These are phyloP conservation scores for Lanmaoa rubissima DNA, from an alignment of 768 basidiomycete genomes.

Conservation along the genomic window DNA sequence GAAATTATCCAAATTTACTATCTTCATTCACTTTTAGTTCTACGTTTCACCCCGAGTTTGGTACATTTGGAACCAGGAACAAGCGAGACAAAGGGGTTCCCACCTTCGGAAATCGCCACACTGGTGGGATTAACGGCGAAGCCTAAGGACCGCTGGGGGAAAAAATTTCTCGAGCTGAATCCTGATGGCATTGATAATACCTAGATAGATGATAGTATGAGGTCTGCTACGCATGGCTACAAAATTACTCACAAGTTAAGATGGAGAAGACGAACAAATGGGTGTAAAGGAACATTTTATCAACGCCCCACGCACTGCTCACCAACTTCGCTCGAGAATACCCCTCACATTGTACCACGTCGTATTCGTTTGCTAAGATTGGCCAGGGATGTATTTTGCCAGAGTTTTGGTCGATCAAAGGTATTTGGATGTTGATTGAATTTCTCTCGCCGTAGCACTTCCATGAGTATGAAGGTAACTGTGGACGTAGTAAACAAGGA, in stretches of 20 bases:
- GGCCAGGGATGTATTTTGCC: conserved; percentile 35
- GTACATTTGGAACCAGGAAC: neutral
- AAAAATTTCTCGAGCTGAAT: neutral
- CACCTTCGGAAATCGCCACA: conserved; percentile 12
- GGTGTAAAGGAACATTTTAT: neutral
- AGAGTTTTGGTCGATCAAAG: conserved; percentile 48
- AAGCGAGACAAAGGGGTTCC: conserved; percentile 23
- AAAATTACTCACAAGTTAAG: neutral
- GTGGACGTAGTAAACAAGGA: conserved; percentile 11
- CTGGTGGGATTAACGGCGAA: neutral
- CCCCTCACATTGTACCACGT: conserved; percentile 31
- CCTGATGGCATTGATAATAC: neutral
- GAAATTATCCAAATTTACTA: no score
- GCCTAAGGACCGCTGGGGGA: neutral
- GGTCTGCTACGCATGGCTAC: conserved; percentile 1
- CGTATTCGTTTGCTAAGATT: conserved; percentile 32
- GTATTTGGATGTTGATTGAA: conserved; percentile 50
- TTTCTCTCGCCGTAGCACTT: conserved; percentile 58
- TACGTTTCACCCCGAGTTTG: neutral
- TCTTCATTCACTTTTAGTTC: neutral
- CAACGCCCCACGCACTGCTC: neutral
- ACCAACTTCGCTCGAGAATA: neutral
- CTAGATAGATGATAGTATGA: conserved; percentile 3
- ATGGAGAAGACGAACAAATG: conserved; percentile 4
- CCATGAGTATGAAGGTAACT: conserved; percentile 67